Base-by-base conservation (phyloP, 2,329 filamentous ascomycete species). In the Dendrostoma leiphaemia region DNA sequence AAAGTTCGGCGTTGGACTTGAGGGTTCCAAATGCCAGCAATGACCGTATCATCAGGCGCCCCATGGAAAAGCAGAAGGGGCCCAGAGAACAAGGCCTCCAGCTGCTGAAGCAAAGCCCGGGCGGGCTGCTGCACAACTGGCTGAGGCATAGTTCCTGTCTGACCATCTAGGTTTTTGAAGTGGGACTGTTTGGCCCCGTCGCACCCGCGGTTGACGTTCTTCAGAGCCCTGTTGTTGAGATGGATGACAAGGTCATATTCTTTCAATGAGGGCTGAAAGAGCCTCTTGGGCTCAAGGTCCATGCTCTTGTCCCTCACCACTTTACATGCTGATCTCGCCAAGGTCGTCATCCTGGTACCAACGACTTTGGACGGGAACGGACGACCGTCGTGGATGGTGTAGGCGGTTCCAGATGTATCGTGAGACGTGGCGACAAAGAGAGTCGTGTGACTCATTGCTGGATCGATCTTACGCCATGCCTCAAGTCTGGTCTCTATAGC, bases 181-280 rank as follows among this genome's bases (percentile, higher is more conserved):
- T 79, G 78, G 1, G 77, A 71, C 44, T 74, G 71, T 45, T 64
- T 69, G 15, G 66, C 65, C 57, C 72, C 59, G 57, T 67, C 61
- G 55, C 19, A 32, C 3, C 44, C 54, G n/a, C 71, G 66, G 62
- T 71, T 54, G 26, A 76, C 64, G 59, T 66, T 59, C 64, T 74
- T 75, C 41, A 81, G 67, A 47, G 74, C 74, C 60, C 81, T 84
- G 29, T 78, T 61, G 15, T 83, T 81, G 19, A 97, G 74, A 64
- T 87, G 82, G 51, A 99, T 75, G n/a, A 93, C 74, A 59, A 97
- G 87, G 67, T 97, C 91, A 69, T 92, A 99, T 60, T 96, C 91
- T 9, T 71, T 70, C 6, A 90, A 76, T 0, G 86, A 83, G 3
- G 88, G 78, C n/a, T 81, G 76, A 72, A 97, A 97, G 8, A 97